These are phyloP conservation scores for Ustilago bromivora DNA, from an alignment of 1,284 basidiomycete genomes.

Conservation along the genomic window DNA sequence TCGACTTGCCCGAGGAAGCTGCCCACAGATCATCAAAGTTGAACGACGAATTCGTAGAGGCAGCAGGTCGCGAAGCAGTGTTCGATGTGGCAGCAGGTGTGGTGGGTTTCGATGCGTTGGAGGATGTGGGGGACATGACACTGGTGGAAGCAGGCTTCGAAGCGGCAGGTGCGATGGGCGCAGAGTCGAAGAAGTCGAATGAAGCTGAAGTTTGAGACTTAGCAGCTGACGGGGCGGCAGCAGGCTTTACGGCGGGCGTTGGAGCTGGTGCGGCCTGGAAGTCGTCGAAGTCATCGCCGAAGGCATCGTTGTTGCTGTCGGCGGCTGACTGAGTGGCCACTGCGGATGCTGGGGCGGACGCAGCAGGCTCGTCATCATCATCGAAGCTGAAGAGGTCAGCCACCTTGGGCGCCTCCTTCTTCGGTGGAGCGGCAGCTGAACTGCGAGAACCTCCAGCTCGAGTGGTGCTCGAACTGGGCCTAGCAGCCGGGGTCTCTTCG, in stretches of 20 bases:
- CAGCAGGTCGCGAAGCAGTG: slow-evolving; percentile 20
- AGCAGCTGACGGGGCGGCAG: slow-evolving; percentile 73
- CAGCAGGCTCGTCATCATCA: slow-evolving; percentile 74
- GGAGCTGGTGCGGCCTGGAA: slow-evolving; percentile 54
- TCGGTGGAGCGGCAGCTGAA: slow-evolving; percentile 35
- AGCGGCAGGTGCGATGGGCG: slow-evolving; percentile 17
- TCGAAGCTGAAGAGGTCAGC: slow-evolving; percentile 83
- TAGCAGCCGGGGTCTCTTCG: slow-evolving; percentile 74
- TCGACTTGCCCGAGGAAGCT: slow-evolving; percentile 77
- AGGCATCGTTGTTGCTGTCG: slow-evolving; percentile 33
- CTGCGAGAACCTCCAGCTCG: slow-evolving; percentile 25
- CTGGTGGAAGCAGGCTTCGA: slow-evolving; percentile 21
- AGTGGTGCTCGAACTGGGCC: slow-evolving; percentile 29
- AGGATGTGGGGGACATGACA: slow-evolving; percentile 24
- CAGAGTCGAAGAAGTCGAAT: slow-evolving; percentile 73
- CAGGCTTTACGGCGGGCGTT: slow-evolving; percentile 73
- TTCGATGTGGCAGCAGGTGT: slow-evolving; percentile 27
- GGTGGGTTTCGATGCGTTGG: slow-evolving; percentile 36
- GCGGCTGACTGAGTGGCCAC: slow-evolving; percentile 14
- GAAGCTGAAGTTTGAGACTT: slow-evolving; percentile 62
- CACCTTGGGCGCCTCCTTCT: slow-evolving; percentile 67
- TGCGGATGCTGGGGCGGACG: slow-evolving; percentile 61
- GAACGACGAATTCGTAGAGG: slow-evolving; percentile 45
- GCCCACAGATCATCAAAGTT: slow-evolving; percentile 91
- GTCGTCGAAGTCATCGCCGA: slow-evolving; percentile 64